A percentile compares a stretch with the other conserved stretches of the same genome.
These are phyloP conservation scores for Kazachstania africana DNA, from an alignment of 805 yeast species.

Conservation along the genomic window DNA sequence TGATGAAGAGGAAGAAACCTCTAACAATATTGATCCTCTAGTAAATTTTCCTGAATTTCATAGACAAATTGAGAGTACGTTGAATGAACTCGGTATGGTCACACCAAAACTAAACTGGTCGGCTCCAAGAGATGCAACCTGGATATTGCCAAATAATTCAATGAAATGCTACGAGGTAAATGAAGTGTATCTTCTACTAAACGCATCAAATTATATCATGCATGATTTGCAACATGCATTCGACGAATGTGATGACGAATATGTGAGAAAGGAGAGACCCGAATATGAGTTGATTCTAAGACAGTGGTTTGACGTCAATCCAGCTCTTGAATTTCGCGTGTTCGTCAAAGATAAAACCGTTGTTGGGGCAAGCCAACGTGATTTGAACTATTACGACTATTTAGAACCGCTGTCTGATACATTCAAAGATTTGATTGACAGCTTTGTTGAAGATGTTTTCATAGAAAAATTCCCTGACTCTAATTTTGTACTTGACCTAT, in stretches of 20 bases:
- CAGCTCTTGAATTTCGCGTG: constrained; percentile 84
- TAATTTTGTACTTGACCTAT: constrained; percentile 65
- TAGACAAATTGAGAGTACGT: constrained; percentile 32
- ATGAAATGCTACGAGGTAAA: constrained; percentile 58
- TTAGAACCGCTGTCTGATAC: constrained; percentile 40
- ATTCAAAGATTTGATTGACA: constrained; percentile 37
- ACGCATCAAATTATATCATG: constrained; percentile 77
- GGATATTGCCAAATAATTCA: constrained; percentile 76
- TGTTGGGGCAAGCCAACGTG: constrained; percentile 75
- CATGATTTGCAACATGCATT: constrained; percentile 75
- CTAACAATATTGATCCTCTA: constrained; percentile 30
- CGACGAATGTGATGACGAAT: constrained; percentile 33
- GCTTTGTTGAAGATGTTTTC: constrained; percentile 41
- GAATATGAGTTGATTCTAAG: constrained; percentile 61
- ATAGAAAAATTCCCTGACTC: constrained; percentile 40
- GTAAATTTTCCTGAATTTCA: constrained; percentile 51
- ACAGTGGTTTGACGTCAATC: constrained; percentile 75
- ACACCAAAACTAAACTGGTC: constrained; percentile 95
- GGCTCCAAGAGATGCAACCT: constrained; percentile 86
- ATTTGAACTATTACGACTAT: constrained; percentile 70
- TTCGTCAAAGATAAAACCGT: constrained; percentile 57
- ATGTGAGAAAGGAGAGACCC: constrained; percentile 14
- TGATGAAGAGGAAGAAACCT: constrained; percentile 13
- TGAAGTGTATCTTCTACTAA: constrained; percentile 71
- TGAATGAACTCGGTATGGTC: constrained; percentile 46